Evolutionary conservation across 2,329 filamentous ascomycete genomes (phyloP).

Genomic region (Alternaria arbusti): DNA sequence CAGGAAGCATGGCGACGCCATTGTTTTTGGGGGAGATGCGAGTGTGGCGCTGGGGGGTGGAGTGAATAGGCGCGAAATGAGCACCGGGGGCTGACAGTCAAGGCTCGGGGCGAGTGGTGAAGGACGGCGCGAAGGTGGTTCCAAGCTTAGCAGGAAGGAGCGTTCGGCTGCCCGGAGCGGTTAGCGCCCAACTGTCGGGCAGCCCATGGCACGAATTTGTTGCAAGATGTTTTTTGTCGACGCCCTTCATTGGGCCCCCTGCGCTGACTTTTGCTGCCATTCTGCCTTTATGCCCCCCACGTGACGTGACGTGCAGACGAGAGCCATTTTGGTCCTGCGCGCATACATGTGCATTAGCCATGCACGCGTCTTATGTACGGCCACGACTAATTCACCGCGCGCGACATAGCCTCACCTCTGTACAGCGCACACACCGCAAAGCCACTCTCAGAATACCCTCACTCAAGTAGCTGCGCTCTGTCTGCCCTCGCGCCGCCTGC

Average conservation of each 20-base stretch:
- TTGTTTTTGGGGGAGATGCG: slow-evolving; percentile 15
- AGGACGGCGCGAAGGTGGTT: slow-evolving; percentile 28
- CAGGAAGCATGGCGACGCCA: slow-evolving; percentile 27
- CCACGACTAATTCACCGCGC: slow-evolving; percentile 23
- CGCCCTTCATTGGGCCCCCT: slow-evolving; percentile 20
- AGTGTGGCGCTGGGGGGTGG: slow-evolving; percentile 21
- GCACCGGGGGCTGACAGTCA: slow-evolving; percentile 35
- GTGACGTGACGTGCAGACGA: slow-evolving; percentile 28
- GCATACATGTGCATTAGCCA: slow-evolving; percentile 24
- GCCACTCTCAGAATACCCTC: slow-evolving; percentile 2
- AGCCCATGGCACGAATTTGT: slow-evolving; percentile 13
- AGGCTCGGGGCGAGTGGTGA: slow-evolving; percentile 31
- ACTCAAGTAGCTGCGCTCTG: not conserved
- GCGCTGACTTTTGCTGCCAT: slow-evolving; percentile 14
- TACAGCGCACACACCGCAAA: slow-evolving; percentile 13
- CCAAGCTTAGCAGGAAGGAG: slow-evolving; percentile 24
- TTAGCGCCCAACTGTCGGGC: slow-evolving; percentile 8
- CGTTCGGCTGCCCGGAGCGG: slow-evolving; percentile 22
- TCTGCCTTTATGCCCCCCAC: slow-evolving; percentile 13
- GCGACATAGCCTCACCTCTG: slow-evolving; percentile 13
- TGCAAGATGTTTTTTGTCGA: slow-evolving; percentile 26
- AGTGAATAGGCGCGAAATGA: slow-evolving; percentile 37
- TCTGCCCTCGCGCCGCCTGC: slow-evolving; percentile 4
- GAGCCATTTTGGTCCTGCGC: slow-evolving; percentile 8
- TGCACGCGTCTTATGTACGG: slow-evolving; percentile 32